Conservation (phyloP, 805 yeast genomes). For the Saturnispora dispora region DNA sequence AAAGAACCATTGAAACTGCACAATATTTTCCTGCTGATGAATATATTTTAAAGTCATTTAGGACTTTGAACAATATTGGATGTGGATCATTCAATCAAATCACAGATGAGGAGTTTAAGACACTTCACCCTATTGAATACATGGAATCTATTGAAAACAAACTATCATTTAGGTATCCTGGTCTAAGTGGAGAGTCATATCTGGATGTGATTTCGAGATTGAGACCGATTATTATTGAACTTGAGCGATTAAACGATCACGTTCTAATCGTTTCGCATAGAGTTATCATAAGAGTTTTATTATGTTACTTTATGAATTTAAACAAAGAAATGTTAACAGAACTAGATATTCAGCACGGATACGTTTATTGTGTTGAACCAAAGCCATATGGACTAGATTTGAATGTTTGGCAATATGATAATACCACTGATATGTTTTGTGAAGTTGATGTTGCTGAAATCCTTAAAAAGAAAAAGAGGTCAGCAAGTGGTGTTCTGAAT, state of each 20-base stretch:
- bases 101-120: slow-evolving; percentile 24
- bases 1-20: slow-evolving; percentile 27
- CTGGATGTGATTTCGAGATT: slow-evolving; percentile 29
- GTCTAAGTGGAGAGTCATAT: slow-evolving; percentile 32
- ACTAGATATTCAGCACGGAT: slow-evolving; percentile 29
- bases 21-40: slow-evolving; percentile 24
- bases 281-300: slow-evolving; percentile 28
- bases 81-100: slow-evolving; percentile 29
- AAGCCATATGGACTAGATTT: slow-evolving; percentile 32
- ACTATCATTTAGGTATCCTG: slow-evolving; percentile 29
- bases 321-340: slow-evolving; percentile 31
- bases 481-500: slow-evolving; percentile 19
- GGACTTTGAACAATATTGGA: slow-evolving; percentile 29
- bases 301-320: slow-evolving; percentile 31
- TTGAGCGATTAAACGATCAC: slow-evolving; percentile 29
- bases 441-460: slow-evolving; percentile 32
- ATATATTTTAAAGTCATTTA: slow-evolving; percentile 25
- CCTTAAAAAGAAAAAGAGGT: slow-evolving; percentile 27
- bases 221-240: slow-evolving; percentile 29
- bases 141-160: slow-evolving; percentile 24
- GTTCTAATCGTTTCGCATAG: slow-evolving; percentile 29
- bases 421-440: slow-evolving; percentile 27
- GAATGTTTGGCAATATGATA: slow-evolving; percentile 31
- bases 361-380: slow-evolving; percentile 30
- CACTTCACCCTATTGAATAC: slow-evolving; percentile 22